These are phyloP conservation scores for Capsicum chinense DNA, from an alignment of 257 asterid genomes.

Conservation along the genomic window DNA sequence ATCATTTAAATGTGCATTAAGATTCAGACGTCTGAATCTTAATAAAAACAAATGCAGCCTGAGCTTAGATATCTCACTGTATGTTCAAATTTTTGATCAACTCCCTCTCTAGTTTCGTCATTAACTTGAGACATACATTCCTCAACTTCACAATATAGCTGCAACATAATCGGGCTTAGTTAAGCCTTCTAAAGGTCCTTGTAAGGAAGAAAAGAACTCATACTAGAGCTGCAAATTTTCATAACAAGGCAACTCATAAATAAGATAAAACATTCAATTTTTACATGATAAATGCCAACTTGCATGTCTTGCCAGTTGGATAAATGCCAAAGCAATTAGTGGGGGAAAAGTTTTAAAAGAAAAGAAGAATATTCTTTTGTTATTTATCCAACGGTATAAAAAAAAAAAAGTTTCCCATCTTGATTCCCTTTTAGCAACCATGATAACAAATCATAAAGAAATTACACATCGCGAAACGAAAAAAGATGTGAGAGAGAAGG, in stretches of 20 bases:
- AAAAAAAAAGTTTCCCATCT: neutral
- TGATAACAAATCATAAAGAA: neutral
- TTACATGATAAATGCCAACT: neutral
- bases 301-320: neutral
- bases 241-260: neutral
- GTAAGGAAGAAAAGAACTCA: neutral
- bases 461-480: neutral
- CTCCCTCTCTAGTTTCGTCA: neutral
- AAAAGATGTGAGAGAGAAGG: neutral
- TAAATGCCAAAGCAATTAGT: neutral
- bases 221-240: neutral
- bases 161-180: neutral
- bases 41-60: no score
- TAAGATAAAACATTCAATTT: neutral
- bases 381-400: neutral
- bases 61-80: neutral
- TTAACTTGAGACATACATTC: neutral
- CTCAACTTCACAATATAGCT: neutral
- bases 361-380: neutral
- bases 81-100: neutral
- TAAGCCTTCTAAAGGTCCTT: neutral
- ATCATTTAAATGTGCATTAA: no score
- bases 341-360: neutral
- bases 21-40: no score
- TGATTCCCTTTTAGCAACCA: neutral